These are phyloP conservation scores for Magnaporthiopsis incrustans DNA, from an alignment of 2,329 filamentous ascomycete genomes.

Conservation along the genomic window DNA sequence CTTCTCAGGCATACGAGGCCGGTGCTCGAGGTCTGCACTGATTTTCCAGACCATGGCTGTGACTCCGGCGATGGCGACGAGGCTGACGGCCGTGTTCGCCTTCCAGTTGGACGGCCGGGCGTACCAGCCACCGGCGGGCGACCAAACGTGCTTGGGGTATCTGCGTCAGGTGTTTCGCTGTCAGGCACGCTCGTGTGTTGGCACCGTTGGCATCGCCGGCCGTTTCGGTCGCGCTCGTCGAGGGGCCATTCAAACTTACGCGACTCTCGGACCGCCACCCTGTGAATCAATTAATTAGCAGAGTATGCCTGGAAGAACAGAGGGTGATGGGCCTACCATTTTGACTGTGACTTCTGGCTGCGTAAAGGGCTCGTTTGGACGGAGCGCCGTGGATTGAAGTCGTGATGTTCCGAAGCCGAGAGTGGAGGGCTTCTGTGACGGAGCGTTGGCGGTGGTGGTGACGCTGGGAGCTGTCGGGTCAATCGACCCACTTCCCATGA, in stretches of 20 bases:
- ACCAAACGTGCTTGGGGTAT: slow-evolving; percentile 99
- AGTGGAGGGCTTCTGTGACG: slow-evolving; percentile 13
- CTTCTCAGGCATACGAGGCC: slow-evolving; percentile 70
- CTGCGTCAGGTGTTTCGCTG: slow-evolving; percentile 32
- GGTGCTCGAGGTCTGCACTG: slow-evolving; percentile 65
- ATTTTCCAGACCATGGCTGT: slow-evolving; percentile 58
- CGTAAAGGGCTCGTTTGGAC: background rate
- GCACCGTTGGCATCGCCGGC: background rate
- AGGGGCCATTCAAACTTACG: slow-evolving; percentile 32
- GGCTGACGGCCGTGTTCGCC: slow-evolving; percentile 58
- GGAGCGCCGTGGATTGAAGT: background rate
- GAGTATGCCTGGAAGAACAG: background rate
- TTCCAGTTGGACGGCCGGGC: slow-evolving; percentile 92
- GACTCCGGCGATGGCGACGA: slow-evolving; percentile 45
- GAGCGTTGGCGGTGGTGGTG: background rate
- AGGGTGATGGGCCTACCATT: slow-evolving; percentile 39
- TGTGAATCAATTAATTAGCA: slow-evolving; percentile 34
- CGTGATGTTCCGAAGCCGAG: slow-evolving; percentile 11
- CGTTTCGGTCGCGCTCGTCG: background rate
- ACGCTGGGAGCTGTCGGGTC: background rate
- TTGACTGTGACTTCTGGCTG: slow-evolving; percentile 27
- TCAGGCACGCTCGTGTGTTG: slow-evolving; percentile 10
- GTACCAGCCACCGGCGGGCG: slow-evolving; percentile 96
- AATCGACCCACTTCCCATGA: background rate
- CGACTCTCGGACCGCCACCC: slow-evolving; percentile 67